Evolutionary conservation across 352 stramenopile genomes (phyloP), one percentile per base, ranked within the genome.

Genomic region (Phytophthora kernoviae): DNA sequence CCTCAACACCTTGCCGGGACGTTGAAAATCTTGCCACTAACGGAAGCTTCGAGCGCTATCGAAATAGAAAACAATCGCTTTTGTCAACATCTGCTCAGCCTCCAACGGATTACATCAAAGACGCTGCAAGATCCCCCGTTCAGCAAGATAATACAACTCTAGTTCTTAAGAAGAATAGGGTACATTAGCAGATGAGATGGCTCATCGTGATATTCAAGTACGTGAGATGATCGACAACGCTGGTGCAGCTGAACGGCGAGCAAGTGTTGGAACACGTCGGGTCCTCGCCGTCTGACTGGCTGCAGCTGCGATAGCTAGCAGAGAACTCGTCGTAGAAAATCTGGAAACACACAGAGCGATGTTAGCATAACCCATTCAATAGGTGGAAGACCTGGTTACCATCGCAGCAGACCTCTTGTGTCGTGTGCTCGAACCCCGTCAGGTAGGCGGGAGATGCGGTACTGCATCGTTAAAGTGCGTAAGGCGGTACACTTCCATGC

Each of bases 121-220:
- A 37, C 32, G 12, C n/a, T n/a, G n/a, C n/a, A n/a, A n/a, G n/a
- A n/a, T n/a, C n/a, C n/a, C n/a, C n/a, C n/a, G n/a, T n/a, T n/a
- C n/a, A 6, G 24, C 24, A 30, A 30, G 24, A 30, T 3, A 30
- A 14, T 39, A 8, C 33, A 15, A 39, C 33, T 14, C 33, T 17
- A 22, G 11, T 20, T 43, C 12, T 21, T 21, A 43, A 8, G n/a
- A n/a, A 17, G 33, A 24, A 21, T 43, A 49, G 24, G 32, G 50
- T 70, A 58, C 32, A 56, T 64, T 76, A 94, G 70, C 86, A 94
- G 34, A 91, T 82, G 51, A 94, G 73, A 65, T 94, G 86, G 65
- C 86, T 93, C 83, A 94, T 92, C 12, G 86, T 91, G 49, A 94
- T 86, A 68, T 94, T 94, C 50, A 94, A 67, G 69, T 94, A 94